These are phyloP conservation scores for Pterocarpus macrocarpus DNA, from an alignment of 306 rosid genomes.

Conservation along the genomic window DNA sequence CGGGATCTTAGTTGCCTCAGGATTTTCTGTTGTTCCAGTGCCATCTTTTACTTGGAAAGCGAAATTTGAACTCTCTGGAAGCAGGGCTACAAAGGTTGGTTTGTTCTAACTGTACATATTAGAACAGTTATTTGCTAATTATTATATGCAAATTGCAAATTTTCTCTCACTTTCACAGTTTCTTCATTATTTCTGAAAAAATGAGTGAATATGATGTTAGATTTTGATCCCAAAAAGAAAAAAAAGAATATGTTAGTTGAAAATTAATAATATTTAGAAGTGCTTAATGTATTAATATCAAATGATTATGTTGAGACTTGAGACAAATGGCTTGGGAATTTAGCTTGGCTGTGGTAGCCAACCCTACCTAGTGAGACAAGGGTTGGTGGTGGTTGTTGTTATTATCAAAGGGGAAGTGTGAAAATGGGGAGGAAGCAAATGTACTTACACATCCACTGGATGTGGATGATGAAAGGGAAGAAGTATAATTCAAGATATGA, in stretches of 20 bases:
- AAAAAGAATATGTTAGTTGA: background rate
- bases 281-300: slow-evolving; percentile 1
- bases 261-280: background rate
- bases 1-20: slow-evolving; percentile 84
- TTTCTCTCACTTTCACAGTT: background rate
- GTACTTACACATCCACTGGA: background rate
- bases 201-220: slow-evolving; percentile 4
- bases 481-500: background rate
- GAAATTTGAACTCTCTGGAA: slow-evolving; percentile 70
- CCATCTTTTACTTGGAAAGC: slow-evolving; percentile 83
- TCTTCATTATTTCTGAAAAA: slow-evolving; percentile 2
- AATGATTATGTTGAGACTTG: background rate
- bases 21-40: slow-evolving; percentile 90
- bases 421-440: background rate
- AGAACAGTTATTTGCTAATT: slow-evolving; percentile 4
- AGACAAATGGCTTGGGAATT: slow-evolving; percentile 4
- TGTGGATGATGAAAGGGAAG: background rate
- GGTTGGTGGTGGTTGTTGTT: background rate
- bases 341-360: background rate
- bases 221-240: background rate
- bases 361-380: too few species aligned
- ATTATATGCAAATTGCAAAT: background rate
- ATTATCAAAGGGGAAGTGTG: background rate
- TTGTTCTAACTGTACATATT: slow-evolving; percentile 32
- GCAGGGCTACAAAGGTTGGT: slow-evolving; percentile 70